Conservation (phyloP, 805 yeast species). For the Yamadazyma akitaensis region DNA sequence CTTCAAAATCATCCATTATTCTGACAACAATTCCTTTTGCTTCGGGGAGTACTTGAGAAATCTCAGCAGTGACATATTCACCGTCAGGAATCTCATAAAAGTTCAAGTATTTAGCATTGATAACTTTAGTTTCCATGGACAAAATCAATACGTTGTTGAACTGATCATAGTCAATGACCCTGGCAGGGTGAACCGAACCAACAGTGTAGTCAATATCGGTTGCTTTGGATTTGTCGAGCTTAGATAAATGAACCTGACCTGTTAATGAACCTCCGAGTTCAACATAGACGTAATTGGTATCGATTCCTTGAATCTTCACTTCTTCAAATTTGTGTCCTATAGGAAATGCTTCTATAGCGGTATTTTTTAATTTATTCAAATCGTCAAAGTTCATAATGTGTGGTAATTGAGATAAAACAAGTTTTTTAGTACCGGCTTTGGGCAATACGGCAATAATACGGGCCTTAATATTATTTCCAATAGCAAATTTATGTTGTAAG, state of each 20-base stretch:
- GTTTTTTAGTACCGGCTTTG: constrained; percentile 50
- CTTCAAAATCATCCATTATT: constrained; percentile 65
- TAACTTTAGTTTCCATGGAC: constrained; percentile 62
- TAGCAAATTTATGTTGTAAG: constrained; percentile 58
- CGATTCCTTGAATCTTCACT: constrained; percentile 60
- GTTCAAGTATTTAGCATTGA: constrained; percentile 64
- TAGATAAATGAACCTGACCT: constrained; percentile 81
- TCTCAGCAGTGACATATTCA: constrained; percentile 49
- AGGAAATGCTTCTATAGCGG: constrained; percentile 62
- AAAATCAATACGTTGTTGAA: constrained; percentile 66
- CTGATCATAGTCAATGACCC: constrained; percentile 67
- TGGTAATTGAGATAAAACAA: constrained; percentile 63
- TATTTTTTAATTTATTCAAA: constrained; percentile 16
- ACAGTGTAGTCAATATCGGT: constrained; percentile 48
- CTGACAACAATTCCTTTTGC: constrained; percentile 63
- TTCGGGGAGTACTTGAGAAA: constrained; percentile 54
- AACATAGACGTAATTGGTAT: constrained; percentile 53
- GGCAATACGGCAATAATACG: constrained; percentile 61
- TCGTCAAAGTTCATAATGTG: constrained; percentile 42
- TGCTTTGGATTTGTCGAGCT: constrained; percentile 48
- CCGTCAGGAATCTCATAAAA: constrained; percentile 77
- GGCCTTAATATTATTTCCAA: constrained; percentile 67
- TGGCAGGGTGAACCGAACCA: constrained; percentile 70
- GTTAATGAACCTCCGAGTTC: constrained; percentile 50
- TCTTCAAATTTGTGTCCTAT: constrained; percentile 66